Percentiles rank a stretch among this genome's conserved stretches.
These are phyloP conservation scores for Polyporus tsugae DNA, from an alignment of 1,284 basidiomycete genomes.

Conservation along the genomic window DNA sequence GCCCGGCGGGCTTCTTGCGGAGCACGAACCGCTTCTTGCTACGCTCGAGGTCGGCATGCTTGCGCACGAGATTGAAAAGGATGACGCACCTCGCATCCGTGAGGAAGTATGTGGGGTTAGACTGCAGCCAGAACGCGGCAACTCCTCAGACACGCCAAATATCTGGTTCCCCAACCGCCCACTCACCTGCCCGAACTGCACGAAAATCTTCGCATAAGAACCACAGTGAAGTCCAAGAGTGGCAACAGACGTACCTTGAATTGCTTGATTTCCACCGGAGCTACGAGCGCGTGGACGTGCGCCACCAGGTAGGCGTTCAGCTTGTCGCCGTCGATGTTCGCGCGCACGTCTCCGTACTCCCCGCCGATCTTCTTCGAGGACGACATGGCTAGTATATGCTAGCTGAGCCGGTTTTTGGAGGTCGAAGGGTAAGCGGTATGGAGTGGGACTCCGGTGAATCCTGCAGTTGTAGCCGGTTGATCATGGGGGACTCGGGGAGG, in stretches of 20 bases:
- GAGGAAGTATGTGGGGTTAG: slow-evolving; percentile 95
- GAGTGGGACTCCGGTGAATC: background rate
- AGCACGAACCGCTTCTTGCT: slow-evolving; percentile 82
- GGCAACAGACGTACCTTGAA: slow-evolving; percentile 76
- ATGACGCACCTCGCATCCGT: slow-evolving; percentile 70
- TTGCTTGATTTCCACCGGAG: slow-evolving; percentile 87
- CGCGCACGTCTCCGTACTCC: slow-evolving; percentile 78
- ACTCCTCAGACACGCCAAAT: background rate
- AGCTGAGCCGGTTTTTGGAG: background rate
- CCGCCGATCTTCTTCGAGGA: slow-evolving; percentile 62
- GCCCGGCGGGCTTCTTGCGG: slow-evolving; percentile 93
- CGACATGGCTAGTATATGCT: slow-evolving; percentile 31
- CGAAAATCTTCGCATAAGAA: background rate
- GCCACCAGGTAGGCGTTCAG: slow-evolving; percentile 75
- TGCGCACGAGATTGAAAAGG: background rate
- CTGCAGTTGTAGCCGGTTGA: background rate
- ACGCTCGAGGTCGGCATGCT: slow-evolving; percentile 10
- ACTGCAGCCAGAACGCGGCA: slow-evolving; percentile 52
- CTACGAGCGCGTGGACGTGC: slow-evolving; percentile 63
- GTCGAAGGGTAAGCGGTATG: background rate
- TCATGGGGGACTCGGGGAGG: background rate
- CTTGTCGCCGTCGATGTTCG: slow-evolving; percentile 70
- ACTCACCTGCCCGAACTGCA: slow-evolving; percentile 81
- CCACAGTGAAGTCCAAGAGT: background rate
- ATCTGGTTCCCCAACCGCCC: background rate